phyloP scores from a whole-genome alignment of 495 filamentous ascomycete genomes.

The Xylaria scruposa region DNA sequence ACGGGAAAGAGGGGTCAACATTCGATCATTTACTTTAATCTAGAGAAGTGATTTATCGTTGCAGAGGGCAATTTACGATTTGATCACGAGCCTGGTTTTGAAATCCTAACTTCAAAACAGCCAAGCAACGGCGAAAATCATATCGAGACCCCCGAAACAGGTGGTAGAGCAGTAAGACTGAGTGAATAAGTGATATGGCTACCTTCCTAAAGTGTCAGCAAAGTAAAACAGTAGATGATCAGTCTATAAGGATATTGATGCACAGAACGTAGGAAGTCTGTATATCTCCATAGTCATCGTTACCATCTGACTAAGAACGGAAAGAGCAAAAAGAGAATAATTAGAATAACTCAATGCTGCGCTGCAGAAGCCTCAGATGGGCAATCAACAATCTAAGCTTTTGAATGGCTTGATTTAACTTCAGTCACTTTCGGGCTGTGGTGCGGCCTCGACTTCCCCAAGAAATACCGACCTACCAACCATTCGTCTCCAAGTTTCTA shows the following conservation, averaged over 20 bases:
- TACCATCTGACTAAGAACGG: not conserved
- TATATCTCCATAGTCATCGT: not conserved
- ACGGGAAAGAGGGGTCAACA: not conserved
- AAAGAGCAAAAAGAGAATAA: not conserved
- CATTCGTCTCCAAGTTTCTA: not conserved
- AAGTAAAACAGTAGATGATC: not conserved
- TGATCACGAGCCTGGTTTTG: not conserved
- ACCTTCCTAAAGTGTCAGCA: not conserved
- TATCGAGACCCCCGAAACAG: too few relatives aligned
- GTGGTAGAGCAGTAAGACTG: too few relatives aligned
- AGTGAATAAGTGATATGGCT: not conserved
- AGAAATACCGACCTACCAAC: not conserved
- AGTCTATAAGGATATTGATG: not conserved
- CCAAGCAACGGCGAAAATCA: too few relatives aligned
- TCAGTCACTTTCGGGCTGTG: not conserved
- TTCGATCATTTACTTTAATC: not conserved
- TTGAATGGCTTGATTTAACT: not conserved
- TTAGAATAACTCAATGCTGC: not conserved
- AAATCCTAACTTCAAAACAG: not conserved
- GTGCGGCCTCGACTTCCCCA: not conserved
- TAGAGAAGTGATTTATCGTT: not conserved
- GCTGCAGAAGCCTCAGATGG: not conserved
- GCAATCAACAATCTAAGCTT: not conserved
- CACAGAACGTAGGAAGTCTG: too few relatives aligned
- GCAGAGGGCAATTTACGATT: not conserved